Evolutionary conservation across 139 green algal species (phyloP).

Genomic region (Chlorella sp.): DNA sequence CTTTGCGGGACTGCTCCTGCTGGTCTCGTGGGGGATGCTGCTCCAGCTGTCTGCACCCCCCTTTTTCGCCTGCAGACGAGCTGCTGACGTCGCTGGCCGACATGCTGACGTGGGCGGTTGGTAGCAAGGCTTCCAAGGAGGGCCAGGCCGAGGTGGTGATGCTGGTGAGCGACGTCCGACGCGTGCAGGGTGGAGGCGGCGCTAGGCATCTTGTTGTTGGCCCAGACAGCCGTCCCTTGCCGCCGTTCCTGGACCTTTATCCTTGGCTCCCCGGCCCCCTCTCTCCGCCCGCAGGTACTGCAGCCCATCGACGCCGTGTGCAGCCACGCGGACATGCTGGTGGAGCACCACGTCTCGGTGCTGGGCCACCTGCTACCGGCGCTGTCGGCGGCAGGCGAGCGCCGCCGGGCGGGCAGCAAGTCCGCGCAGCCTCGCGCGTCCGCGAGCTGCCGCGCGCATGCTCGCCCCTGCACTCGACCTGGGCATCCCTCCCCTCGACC

Average conservation of each 20-base stretch:
- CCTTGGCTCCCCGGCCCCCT: too few species aligned
- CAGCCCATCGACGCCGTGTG: conserved; percentile 73
- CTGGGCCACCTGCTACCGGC: conserved; percentile 68
- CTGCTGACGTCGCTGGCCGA: too few species aligned
- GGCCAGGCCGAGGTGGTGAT: neutral
- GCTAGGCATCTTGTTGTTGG: too few species aligned
- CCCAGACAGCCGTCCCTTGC: too few species aligned
- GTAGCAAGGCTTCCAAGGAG: neutral
- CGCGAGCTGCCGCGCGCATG: neutral
- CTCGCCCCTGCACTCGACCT: neutral
- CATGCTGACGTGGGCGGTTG: conserved; percentile 40
- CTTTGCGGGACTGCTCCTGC: too few species aligned
- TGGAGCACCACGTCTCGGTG: conserved; percentile 54
- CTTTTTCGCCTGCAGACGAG: too few species aligned
- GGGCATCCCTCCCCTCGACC: neutral
- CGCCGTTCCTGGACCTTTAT: too few species aligned
- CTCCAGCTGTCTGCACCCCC: too few species aligned
- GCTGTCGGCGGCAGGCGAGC: conserved; percentile 57
- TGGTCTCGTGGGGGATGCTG: too few species aligned
- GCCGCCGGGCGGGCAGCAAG: neutral
- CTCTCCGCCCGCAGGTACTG: conserved; percentile 47
- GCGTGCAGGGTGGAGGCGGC: too few species aligned
- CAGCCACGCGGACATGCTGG: conserved; percentile 63
- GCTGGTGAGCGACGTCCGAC: too few species aligned
- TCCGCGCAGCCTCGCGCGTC: neutral